Base-by-base conservation (phyloP, 441 rosid species). In the Lepidium campestre region DNA sequence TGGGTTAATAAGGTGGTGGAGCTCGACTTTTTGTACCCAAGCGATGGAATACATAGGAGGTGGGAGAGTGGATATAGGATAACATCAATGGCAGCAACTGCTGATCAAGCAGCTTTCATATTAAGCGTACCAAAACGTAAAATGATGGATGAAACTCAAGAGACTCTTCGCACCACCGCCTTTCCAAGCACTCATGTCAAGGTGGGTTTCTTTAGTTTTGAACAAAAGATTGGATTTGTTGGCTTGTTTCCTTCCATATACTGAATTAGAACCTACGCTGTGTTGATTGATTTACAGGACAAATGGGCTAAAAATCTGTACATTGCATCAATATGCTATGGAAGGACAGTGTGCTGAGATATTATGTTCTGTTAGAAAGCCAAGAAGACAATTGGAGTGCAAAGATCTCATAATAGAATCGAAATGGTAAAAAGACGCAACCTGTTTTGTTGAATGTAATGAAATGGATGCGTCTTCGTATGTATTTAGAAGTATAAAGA, bases 111-210 rank as follows among this genome's bases (percentile, higher is more conserved):
- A 12, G 96, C 96, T 50, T 77, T 91, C 52, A 87, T 91, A 59
- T 65, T 87, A 45, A 87, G 98, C 45, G 76, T 89, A 62, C 93
- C 98, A 1, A 87, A 82, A 66, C 81, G 95, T 20, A 91, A 86
- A 79, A 76, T 82, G 68, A 48, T 67, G 48, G 95, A 91, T 74
- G 98, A 91, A 77, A 91, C 98, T 36, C 98, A 91, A 75, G 97
- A 89, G 83, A 87, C 98, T 57, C 86, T 89, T 31, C 88, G 98
- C 14, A 91, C 98, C 49, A 86, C 96, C 25, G 91, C 89, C 74
- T 91, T 91, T 71, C 98, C 98, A 14, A 91, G 96, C 78, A 83
- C 88, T 75, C 96, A 89, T 83, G 93, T 89, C 60, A 91, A 89
- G 97, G 97, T 91, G 54, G 10, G 36, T 40, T 40, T 57, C 48